These are phyloP conservation scores for Malassezia arunalokei DNA, from an alignment of 1,284 basidiomycete genomes.

Conservation along the genomic window DNA sequence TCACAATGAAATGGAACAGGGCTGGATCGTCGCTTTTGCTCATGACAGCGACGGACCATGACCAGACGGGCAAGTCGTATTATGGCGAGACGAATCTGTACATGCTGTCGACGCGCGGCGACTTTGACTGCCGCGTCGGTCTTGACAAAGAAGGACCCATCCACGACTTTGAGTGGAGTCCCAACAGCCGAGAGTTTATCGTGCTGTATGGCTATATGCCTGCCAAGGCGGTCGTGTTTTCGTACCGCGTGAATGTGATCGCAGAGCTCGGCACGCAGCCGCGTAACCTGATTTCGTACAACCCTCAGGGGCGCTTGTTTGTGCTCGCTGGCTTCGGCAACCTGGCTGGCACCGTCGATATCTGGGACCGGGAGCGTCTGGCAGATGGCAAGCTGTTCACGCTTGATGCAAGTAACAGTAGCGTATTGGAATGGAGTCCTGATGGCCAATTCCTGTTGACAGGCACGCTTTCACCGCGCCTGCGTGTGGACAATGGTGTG, in stretches of 20 bases:
- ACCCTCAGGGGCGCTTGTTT: constrained; percentile 79
- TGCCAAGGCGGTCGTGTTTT: constrained; percentile 79
- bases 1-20: constrained; percentile 90
- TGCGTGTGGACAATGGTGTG: constrained; percentile 92
- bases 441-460: constrained; percentile 86
- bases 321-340: constrained; percentile 91
- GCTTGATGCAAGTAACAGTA: constrained; percentile 85
- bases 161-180: constrained; percentile 91
- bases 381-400: constrained; percentile 60
- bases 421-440: constrained; percentile 86
- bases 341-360: constrained; percentile 78
- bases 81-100: constrained; percentile 95
- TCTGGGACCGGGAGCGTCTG: constrained; percentile 77
- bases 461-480: constrained; percentile 78
- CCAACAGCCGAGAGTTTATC: constrained; percentile 82
- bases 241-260: constrained; percentile 72
- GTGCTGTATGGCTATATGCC: constrained; percentile 98
- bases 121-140: constrained; percentile 80
- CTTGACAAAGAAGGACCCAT: constrained; percentile 96
- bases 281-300: constrained; percentile 85
- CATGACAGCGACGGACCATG: constrained; percentile 87
- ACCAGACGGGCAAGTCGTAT: constrained; percentile 92
- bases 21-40: constrained; percentile 63
- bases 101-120: constrained; percentile 82
- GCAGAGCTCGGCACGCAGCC: constrained; percentile 83